These are phyloP conservation scores for Candida sp. DNA, from an alignment of 1,139 yeast species.

Conservation along the genomic window DNA sequence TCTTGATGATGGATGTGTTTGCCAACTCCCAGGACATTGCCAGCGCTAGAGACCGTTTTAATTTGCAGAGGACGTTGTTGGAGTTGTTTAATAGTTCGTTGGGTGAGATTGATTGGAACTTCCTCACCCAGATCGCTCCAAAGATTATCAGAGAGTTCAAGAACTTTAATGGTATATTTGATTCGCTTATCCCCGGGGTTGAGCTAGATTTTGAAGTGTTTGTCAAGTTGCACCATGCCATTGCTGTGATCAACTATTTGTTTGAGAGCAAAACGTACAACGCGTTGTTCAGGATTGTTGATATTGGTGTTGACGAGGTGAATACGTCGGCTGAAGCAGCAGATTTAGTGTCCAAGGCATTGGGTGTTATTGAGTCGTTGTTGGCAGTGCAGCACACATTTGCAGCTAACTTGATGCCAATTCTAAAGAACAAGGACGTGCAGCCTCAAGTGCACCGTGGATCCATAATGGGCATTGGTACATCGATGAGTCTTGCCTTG, in stretches of 20 bases:
- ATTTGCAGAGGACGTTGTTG: conserved; percentile 59
- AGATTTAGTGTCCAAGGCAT: conserved; percentile 25
- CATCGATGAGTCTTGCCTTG: conserved; percentile 32
- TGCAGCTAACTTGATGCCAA: conserved; percentile 28
- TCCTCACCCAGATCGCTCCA: conserved; percentile 49
- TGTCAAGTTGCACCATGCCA: conserved; percentile 68
- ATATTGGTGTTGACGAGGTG: conserved; percentile 57
- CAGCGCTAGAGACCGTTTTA: conserved; percentile 38
- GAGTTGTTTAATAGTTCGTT: conserved; percentile 57
- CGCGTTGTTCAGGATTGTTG: conserved; percentile 58
- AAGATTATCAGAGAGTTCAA: conserved; percentile 33
- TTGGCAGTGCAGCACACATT: conserved; percentile 57
- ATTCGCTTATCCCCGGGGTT: conserved; percentile 22
- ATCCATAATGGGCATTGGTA: conserved; percentile 25
- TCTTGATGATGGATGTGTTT: conserved; percentile 67
- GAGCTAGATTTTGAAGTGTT: conserved; percentile 34
- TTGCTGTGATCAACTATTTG: conserved; percentile 63
- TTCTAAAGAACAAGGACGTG: conserved; percentile 26
- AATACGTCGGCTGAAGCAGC: conserved; percentile 33
- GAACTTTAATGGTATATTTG: conserved; percentile 55
- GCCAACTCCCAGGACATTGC: conserved; percentile 38
- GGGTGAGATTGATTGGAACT: conserved; percentile 64
- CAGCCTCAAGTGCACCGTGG: conserved; percentile 10
- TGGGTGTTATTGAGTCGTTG: conserved; percentile 52
- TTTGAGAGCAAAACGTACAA: conserved; percentile 62